phyloP scores from a whole-genome alignment of 306 rosid species.

The Fagus crenata region DNA sequence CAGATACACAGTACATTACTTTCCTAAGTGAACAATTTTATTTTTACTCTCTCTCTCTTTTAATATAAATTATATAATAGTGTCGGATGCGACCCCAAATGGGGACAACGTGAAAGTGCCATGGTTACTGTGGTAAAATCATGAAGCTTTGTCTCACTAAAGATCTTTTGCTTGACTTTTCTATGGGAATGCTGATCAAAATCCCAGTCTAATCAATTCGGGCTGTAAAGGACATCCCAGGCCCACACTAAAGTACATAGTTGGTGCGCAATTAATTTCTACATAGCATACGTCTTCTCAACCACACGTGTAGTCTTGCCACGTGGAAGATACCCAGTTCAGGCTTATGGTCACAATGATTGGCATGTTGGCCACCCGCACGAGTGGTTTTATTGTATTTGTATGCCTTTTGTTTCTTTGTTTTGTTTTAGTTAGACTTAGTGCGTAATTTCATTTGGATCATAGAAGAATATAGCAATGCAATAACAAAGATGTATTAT shows the following conservation, averaged over 20 bases:
- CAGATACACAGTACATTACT: no score
- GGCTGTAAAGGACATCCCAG: slow-evolving; percentile 35
- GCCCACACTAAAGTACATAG: slow-evolving; percentile 25
- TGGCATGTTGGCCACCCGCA: slow-evolving; percentile 55
- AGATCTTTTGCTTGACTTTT: slow-evolving; percentile 27
- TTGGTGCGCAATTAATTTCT: slow-evolving; percentile 39
- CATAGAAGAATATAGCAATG: no score
- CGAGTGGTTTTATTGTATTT: slow-evolving; percentile 49
- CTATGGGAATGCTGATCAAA: slow-evolving; percentile 7
- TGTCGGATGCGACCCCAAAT: neutral
- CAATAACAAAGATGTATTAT: neutral
- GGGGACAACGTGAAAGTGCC: neutral
- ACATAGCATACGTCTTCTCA: slow-evolving; percentile 29
- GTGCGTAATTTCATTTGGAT: neutral
- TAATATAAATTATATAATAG: no score
- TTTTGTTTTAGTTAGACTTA: neutral
- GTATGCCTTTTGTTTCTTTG: neutral
- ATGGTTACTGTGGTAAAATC: neutral
- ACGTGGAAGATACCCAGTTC: slow-evolving; percentile 26
- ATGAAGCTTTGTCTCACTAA: neutral
- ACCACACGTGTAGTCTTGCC: slow-evolving; percentile 48
- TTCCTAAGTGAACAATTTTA: neutral
- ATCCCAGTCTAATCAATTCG: slow-evolving; percentile 39
- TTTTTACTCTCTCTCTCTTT: no score
- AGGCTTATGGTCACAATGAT: slow-evolving; percentile 50